Conservation (phyloP, 2,329 filamentous ascomycete species). For the Venturia nashicola region DNA sequence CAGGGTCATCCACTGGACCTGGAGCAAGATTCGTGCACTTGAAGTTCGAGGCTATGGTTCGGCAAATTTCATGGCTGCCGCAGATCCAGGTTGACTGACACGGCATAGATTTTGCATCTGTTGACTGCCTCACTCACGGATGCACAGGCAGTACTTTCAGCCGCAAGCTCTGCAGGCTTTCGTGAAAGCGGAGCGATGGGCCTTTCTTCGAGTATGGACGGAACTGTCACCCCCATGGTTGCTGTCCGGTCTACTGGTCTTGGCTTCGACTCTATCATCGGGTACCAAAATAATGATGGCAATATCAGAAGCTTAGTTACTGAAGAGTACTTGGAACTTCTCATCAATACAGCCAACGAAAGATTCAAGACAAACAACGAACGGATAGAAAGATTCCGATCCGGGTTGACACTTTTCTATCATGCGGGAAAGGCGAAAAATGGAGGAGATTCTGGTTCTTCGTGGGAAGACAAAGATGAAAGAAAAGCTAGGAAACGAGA, state of each 20-base stretch:
- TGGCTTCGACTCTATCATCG: conserved; percentile 14
- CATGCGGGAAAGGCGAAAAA: conserved; percentile 16
- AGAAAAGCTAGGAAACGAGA: conserved; percentile 11
- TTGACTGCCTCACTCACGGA: conserved; percentile 62
- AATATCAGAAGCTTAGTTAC: conserved; percentile 43
- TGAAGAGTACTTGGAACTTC: conserved; percentile 51
- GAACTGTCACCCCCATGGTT: conserved; percentile 56
- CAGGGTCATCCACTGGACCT: neutral
- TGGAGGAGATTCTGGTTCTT: conserved; percentile 14
- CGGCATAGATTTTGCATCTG: conserved; percentile 69
- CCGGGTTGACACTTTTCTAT: conserved; percentile 33
- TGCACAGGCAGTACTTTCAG: conserved; percentile 63
- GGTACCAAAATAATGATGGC: conserved; percentile 24
- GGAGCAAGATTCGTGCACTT: conserved; percentile 42
- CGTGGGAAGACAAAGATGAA: conserved; percentile 12
- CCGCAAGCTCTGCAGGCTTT: conserved; percentile 72
- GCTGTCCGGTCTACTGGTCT: conserved; percentile 72
- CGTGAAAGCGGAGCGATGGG: conserved; percentile 80
- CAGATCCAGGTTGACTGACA: conserved; percentile 16
- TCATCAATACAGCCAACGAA: conserved; percentile 62
- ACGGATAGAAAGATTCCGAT: conserved; percentile 53
- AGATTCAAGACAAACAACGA: conserved; percentile 58
- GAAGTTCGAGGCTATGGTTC: conserved; percentile 89
- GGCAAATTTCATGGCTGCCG: conserved; percentile 8
- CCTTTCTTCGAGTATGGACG: conserved; percentile 29